Evolutionary conservation across 352 stramenopile genomes (phyloP).

Genomic region (Phytophthora pisi): DNA sequence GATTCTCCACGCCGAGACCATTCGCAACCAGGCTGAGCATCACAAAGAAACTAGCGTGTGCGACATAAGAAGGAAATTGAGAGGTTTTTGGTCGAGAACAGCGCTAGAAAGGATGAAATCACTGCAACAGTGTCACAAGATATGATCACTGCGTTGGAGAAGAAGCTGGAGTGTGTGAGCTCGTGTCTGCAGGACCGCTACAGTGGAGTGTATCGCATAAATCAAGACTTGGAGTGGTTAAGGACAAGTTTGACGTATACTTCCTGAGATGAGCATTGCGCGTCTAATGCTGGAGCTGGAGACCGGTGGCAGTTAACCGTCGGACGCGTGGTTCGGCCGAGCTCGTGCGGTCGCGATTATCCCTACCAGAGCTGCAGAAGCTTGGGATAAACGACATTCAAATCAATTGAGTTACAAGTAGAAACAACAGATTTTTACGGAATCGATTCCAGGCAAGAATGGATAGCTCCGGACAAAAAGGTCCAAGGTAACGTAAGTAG

Average conservation of each 20-base stretch:
- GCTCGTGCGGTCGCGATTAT: slow-evolving; percentile 77
- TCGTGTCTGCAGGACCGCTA: slow-evolving; percentile 49
- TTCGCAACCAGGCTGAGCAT: slow-evolving; percentile 53
- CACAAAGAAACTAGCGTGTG: slow-evolving; percentile 57
- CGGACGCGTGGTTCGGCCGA: slow-evolving; percentile 88
- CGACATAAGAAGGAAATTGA: slow-evolving; percentile 78
- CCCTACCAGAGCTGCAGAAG: slow-evolving; percentile 51
- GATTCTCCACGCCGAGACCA: slow-evolving; percentile 52
- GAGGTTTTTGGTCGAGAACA: slow-evolving; percentile 39
- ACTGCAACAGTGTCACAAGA: slow-evolving; percentile 15
- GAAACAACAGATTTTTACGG: slow-evolving; percentile 89
- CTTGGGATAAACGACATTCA: slow-evolving; percentile 69
- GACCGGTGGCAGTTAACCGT: slow-evolving; percentile 83
- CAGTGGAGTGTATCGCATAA: slow-evolving; percentile 52
- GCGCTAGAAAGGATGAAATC: not conserved
- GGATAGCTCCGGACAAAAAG: slow-evolving; percentile 26
- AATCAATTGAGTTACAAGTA: slow-evolving; percentile 85
- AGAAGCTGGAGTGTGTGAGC: slow-evolving; percentile 54
- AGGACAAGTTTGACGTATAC: slow-evolving; percentile 46
- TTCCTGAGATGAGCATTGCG: slow-evolving; percentile 76
- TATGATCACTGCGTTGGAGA: slow-evolving; percentile 27
- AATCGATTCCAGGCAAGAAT: slow-evolving; percentile 88
- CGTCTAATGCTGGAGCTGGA: slow-evolving; percentile 89
- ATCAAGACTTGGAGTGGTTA: slow-evolving; percentile 65
- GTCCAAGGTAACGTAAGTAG: too few species aligned